A percentile compares a stretch with the other conserved stretches of the same genome.
Conservation (phyloP, 2,329 filamentous ascomycete species). For the Chaetothyriales sp. region DNA sequence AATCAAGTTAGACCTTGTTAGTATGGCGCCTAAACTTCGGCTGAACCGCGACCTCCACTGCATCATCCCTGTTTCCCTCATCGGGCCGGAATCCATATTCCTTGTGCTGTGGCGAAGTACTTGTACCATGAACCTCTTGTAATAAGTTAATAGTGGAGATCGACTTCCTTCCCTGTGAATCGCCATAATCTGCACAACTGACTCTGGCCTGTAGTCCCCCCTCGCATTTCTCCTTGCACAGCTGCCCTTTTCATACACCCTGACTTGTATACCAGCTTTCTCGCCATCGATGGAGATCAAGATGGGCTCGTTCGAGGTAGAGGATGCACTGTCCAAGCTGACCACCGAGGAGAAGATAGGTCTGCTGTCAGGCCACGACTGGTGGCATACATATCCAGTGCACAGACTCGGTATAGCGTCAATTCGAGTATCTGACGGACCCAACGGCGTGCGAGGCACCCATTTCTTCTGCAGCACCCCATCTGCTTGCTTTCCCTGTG, state of each 20-base stretch:
- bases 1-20: no score
- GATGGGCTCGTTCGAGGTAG: slow-evolving; percentile 13
- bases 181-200: neutral
- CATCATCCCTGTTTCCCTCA: no score
- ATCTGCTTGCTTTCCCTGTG: slow-evolving; percentile 64
- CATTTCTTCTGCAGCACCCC: slow-evolving; percentile 48
- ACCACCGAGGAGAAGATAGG: slow-evolving; percentile 38
- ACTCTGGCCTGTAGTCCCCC: no score
- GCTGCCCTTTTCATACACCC: neutral
- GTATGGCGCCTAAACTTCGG: no score
- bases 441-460: slow-evolving; percentile 55
- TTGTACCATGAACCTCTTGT: no score
- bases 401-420: slow-evolving; percentile 50
- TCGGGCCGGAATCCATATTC: no score
- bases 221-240: neutral
- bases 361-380: slow-evolving; percentile 49
- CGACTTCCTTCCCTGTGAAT: neutral
- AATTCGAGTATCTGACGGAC: slow-evolving; percentile 55
- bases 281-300: neutral
- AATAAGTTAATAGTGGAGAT: no score
- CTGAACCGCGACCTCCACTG: no score
- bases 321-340: slow-evolving; percentile 22
- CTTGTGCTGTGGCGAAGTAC: no score
- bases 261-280: slow-evolving; percentile 1
- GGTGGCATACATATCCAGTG: slow-evolving; percentile 56